These are phyloP conservation scores for Candida peoriensis DNA, from an alignment of 805 yeast species.

Conservation along the genomic window DNA sequence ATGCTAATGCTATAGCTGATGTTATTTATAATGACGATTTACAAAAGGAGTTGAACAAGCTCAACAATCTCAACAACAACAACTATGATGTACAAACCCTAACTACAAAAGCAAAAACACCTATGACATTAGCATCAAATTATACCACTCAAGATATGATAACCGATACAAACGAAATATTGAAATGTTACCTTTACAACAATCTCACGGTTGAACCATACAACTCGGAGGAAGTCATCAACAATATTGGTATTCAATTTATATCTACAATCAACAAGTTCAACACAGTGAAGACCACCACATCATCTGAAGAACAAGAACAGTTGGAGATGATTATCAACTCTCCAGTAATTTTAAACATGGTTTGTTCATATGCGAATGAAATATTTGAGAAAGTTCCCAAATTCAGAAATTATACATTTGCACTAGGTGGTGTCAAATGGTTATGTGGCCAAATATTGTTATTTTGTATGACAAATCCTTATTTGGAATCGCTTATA, in stretches of 20 bases:
- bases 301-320: slow-evolving; percentile 1
- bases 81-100: neutral
- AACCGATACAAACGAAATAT: no score
- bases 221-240: slow-evolving; percentile 7
- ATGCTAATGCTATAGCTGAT: no score
- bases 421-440: slow-evolving; percentile 14
- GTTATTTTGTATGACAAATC: slow-evolving; percentile 8
- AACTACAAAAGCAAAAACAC: no score
- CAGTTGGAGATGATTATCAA: slow-evolving; percentile 7
- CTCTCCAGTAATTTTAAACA: slow-evolving; percentile 8
- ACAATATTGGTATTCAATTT: slow-evolving; percentile 9
- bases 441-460: slow-evolving; percentile 13
- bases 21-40: no score
- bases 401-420: slow-evolving; percentile 9
- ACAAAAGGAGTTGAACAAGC: no score
- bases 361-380: slow-evolving; percentile 14
- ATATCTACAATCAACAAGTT: slow-evolving; percentile 8
- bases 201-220: slow-evolving; percentile 8
- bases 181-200: slow-evolving; percentile 9
- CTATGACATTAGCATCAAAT: no score
- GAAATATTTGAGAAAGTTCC: slow-evolving; percentile 11
- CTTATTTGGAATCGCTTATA: slow-evolving; percentile 6
- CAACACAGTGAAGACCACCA: neutral
- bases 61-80: slow-evolving; percentile 1
- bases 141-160: no score